phyloP scores from a whole-genome alignment of 352 stramenopile genomes.

The Phytophthora sp. region DNA sequence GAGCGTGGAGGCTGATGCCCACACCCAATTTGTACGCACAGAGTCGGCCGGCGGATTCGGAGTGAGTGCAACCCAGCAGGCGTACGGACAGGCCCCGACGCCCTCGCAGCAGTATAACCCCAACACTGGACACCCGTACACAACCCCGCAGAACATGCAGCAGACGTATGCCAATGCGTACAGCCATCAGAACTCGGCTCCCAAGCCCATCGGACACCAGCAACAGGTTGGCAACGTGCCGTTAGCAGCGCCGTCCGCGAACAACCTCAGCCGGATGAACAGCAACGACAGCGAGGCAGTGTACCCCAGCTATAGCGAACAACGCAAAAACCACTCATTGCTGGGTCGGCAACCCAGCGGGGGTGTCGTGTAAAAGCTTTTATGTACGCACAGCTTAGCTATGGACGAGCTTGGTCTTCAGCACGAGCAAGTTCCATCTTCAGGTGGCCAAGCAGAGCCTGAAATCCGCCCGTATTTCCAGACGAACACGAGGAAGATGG shows the following conservation, averaged over 20 bases:
- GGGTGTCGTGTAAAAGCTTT: conserved; percentile 60
- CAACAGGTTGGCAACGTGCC: conserved; percentile 44
- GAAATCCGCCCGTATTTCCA: no score
- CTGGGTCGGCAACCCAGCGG: conserved; percentile 67
- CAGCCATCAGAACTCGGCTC: conserved; percentile 24
- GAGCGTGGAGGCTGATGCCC: conserved; percentile 60
- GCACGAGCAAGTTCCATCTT: background rate
- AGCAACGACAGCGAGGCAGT: conserved; percentile 55
- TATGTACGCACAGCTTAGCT: background rate
- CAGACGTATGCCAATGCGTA: conserved; percentile 27
- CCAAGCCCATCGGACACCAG: conserved; percentile 42
- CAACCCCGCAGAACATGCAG: conserved; percentile 41
- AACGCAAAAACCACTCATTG: conserved; percentile 75
- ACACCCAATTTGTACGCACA: conserved; percentile 52
- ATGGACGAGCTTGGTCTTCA: conserved; percentile 1
- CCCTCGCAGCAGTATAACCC: conserved; percentile 41
- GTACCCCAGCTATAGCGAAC: conserved; percentile 66
- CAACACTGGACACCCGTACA: conserved; percentile 30
- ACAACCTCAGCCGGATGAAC: conserved; percentile 32
- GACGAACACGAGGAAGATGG: no score
- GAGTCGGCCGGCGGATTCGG: conserved; percentile 46
- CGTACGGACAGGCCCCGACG: conserved; percentile 43
- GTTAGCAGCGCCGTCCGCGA: conserved; percentile 23
- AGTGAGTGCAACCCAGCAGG: conserved; percentile 29
- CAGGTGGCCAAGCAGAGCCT: no score